A percentile compares a stretch with the other conserved stretches of the same genome.
phyloP scores from a whole-genome alignment of 306 rosid species.

The Dryas alaskensis region DNA sequence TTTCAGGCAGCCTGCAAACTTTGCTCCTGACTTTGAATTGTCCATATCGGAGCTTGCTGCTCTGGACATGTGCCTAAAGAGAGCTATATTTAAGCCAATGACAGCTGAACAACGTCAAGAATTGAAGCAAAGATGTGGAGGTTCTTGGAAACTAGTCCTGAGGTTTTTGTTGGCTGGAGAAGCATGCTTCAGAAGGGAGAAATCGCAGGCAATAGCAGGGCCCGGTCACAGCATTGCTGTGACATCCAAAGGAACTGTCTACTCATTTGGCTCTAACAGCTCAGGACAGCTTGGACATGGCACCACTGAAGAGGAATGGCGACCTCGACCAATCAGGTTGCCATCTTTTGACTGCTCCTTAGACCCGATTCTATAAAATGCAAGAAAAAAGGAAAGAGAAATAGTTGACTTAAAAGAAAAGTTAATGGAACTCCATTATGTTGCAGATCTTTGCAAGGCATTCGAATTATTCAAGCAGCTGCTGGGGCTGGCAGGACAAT shows the following conservation, averaged over 20 bases:
- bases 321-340: slow-evolving; percentile 84
- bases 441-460: slow-evolving; percentile 89
- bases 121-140: slow-evolving; percentile 86
- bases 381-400: slow-evolving; percentile 35
- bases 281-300: slow-evolving; percentile 97
- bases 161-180: slow-evolving; percentile 88
- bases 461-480: slow-evolving; percentile 81
- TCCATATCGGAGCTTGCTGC: slow-evolving; percentile 92
- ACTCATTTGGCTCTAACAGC: slow-evolving; percentile 86
- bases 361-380: slow-evolving; percentile 22
- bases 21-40: slow-evolving; percentile 66
- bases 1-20: slow-evolving; percentile 85
- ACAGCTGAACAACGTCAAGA: slow-evolving; percentile 52
- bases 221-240: slow-evolving; percentile 96
- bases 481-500: slow-evolving; percentile 90
- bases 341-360: slow-evolving; percentile 21
- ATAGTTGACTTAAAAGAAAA: slow-evolving; percentile 36
- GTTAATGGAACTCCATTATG: slow-evolving; percentile 52
- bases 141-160: slow-evolving; percentile 92
- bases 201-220: slow-evolving; percentile 89
- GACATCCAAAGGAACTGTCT: slow-evolving; percentile 71
- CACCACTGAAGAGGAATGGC: slow-evolving; percentile 67
- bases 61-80: slow-evolving; percentile 80
- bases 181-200: slow-evolving; percentile 85
- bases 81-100: slow-evolving; percentile 92